A percentile compares a stretch with the other conserved stretches of the same genome.
Evolutionary conservation across 768 basidiomycete species (phyloP).

Genomic region (Lentinula sp.): DNA sequence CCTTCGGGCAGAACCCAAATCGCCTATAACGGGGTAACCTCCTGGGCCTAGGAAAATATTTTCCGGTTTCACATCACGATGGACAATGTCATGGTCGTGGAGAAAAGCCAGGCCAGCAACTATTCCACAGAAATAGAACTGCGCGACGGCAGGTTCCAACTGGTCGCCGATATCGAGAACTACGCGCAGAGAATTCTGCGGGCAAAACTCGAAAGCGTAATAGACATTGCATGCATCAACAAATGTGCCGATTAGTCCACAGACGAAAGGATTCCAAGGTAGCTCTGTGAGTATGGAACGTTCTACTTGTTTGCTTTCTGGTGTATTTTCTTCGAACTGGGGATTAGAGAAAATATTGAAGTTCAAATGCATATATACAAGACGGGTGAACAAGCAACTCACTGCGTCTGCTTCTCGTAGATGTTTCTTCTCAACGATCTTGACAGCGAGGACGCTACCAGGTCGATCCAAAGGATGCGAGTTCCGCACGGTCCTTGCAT

Average conservation of each 20-base stretch:
- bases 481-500: constrained; percentile 28
- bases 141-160: constrained; percentile 23
- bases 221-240: constrained; percentile 44
- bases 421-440: constrained; percentile 30
- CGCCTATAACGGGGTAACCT: constrained; percentile 48
- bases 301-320: constrained; percentile 32
- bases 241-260: constrained; percentile 38
- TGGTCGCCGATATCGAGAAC: constrained; percentile 25
- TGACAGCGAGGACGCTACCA: constrained; percentile 39
- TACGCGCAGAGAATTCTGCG: constrained; percentile 34
- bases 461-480: constrained; percentile 25
- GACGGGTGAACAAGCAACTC: constrained; percentile 7
- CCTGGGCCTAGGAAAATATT: constrained; percentile 51
- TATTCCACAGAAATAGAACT: constrained; percentile 54
- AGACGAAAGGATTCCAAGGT: constrained; percentile 50
- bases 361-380: background rate
- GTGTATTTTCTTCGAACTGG: constrained; percentile 4
- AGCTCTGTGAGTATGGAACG: constrained; percentile 31
- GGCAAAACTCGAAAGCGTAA: constrained; percentile 43
- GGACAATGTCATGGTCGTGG: constrained; percentile 35
- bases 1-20: constrained; percentile 37
- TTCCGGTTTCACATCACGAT: constrained; percentile 53
- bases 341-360: constrained; percentile 11
- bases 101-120: constrained; percentile 43
- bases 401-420: constrained; percentile 26